Evolutionary conservation across 75 land plant species (phyloP).

Genomic region (Sequoia sempervirens): DNA sequence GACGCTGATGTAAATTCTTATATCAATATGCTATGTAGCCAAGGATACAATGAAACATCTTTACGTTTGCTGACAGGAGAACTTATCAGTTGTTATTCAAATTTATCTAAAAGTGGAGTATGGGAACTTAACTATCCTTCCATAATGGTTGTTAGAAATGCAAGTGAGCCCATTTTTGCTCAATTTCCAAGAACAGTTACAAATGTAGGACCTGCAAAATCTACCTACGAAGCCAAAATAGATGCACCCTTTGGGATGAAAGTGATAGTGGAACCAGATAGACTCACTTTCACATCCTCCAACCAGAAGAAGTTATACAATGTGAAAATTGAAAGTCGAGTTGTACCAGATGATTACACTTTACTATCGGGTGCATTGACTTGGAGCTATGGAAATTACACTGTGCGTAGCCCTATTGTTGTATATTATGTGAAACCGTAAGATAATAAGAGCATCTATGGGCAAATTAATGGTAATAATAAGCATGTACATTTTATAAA

Average conservation of each 20-base stretch:
- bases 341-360: not conserved
- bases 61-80: too few species aligned
- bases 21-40: constrained; percentile 49
- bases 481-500: too few species aligned
- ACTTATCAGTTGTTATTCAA: too few species aligned
- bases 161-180: not conserved
- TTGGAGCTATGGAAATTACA: constrained; percentile 52
- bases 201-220: constrained; percentile 59
- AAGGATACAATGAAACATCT: constrained; percentile 35
- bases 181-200: constrained; percentile 55
- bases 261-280: constrained; percentile 42
- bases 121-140: constrained; percentile 4
- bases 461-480: too few species aligned
- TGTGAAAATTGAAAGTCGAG: constrained; percentile 17
- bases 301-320: constrained; percentile 48
- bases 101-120: too few species aligned
- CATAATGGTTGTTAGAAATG: not conserved
- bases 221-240: constrained; percentile 39
- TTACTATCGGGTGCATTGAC: constrained; percentile 24
- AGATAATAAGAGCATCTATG: too few species aligned
- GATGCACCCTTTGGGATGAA: constrained; percentile 40
- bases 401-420: constrained; percentile 52
- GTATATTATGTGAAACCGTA: not conserved
- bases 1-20: constrained; percentile 37
- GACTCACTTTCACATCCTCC: constrained; percentile 33